Percentiles rank a stretch among this genome's conserved stretches.
Evolutionary conservation across 2,329 filamentous ascomycete genomes (phyloP).

Genomic region (Furcasterigmium sp.): DNA sequence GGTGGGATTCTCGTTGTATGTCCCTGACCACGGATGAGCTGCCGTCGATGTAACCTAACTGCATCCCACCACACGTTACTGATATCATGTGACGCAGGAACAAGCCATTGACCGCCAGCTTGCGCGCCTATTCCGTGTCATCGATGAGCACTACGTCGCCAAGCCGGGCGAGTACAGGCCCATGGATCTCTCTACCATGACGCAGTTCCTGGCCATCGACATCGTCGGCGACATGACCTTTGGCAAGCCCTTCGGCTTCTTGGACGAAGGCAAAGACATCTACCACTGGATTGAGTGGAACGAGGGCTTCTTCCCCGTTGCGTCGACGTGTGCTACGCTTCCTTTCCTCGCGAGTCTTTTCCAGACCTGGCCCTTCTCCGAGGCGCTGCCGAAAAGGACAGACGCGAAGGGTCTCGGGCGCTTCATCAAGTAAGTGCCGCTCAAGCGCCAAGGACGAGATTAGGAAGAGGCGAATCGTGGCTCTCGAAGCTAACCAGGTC

Average conservation of each 20-base stretch:
- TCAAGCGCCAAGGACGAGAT: background rate
- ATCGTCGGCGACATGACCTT: constrained; percentile 48
- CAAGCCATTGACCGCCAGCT: constrained; percentile 33
- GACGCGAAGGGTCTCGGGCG: constrained; percentile 32
- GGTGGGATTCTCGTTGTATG: constrained; percentile 9
- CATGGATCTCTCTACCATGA: constrained; percentile 44
- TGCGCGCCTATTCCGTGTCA: constrained; percentile 33
- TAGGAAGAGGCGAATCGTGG: constrained; percentile 3
- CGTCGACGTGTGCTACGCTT: constrained; percentile 29
- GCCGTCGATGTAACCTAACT: too few species aligned
- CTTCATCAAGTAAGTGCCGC: constrained; percentile 26
- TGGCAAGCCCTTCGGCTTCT: constrained; percentile 45
- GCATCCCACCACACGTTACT: too few species aligned
- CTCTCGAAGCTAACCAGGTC: too few species aligned
- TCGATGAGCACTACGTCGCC: constrained; percentile 42
- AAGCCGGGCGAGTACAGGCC: constrained; percentile 23
- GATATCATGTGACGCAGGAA: constrained; percentile 39
- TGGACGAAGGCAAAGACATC: constrained; percentile 42
- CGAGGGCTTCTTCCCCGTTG: constrained; percentile 30
- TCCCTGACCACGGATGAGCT: background rate
- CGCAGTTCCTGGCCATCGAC: constrained; percentile 49
- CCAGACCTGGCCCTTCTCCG: constrained; percentile 28
- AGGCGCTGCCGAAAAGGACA: constrained; percentile 26
- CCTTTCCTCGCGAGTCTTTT: constrained; percentile 27
- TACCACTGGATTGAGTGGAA: constrained; percentile 39